phyloP scores from a whole-genome alignment of 2,329 filamentous ascomycete species.

The Penicillium sclerotiorum region DNA sequence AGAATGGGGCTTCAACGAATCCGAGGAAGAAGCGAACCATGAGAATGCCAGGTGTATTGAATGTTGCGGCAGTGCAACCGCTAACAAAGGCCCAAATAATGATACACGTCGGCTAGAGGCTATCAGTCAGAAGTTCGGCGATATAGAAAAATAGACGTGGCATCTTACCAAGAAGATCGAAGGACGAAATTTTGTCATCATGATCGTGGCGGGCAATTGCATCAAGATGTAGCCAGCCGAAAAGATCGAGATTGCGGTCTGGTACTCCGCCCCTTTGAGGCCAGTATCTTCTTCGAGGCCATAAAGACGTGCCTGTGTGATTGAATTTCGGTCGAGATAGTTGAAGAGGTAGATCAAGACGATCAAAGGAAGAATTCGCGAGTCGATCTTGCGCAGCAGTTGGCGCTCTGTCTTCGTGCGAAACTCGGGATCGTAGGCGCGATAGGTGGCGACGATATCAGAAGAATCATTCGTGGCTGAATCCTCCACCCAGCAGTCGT shows the following conservation, averaged over 20 bases:
- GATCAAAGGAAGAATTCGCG: slow-evolving; percentile 24
- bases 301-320: slow-evolving; percentile 30
- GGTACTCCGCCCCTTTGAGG: slow-evolving; percentile 31
- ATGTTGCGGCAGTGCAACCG: slow-evolving; percentile 31
- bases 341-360: slow-evolving; percentile 29
- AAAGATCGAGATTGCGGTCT: slow-evolving; percentile 30
- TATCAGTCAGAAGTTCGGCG: neutral
- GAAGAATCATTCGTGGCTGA: neutral
- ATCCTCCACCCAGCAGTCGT: slow-evolving; percentile 11
- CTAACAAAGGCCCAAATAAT: slow-evolving; percentile 30
- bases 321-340: slow-evolving; percentile 25
- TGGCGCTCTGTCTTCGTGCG: slow-evolving; percentile 17
- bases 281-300: slow-evolving; percentile 28
- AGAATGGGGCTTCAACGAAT: slow-evolving; percentile 47
- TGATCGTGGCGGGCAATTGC: slow-evolving; percentile 27
- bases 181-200: slow-evolving; percentile 31
- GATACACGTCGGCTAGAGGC: slow-evolving; percentile 13
- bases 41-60: slow-evolving; percentile 40
- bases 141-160: neutral
- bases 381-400: slow-evolving; percentile 24
- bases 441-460: slow-evolving; percentile 9
- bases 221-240: slow-evolving; percentile 26
- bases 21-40: slow-evolving; percentile 41
- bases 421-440: slow-evolving; percentile 12
- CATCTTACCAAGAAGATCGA: slow-evolving; percentile 28